Percentiles rank a stretch among this genome's conserved stretches.
phyloP scores from a whole-genome alignment of 441 rosid species.

The Dalechampia spathulata region DNA sequence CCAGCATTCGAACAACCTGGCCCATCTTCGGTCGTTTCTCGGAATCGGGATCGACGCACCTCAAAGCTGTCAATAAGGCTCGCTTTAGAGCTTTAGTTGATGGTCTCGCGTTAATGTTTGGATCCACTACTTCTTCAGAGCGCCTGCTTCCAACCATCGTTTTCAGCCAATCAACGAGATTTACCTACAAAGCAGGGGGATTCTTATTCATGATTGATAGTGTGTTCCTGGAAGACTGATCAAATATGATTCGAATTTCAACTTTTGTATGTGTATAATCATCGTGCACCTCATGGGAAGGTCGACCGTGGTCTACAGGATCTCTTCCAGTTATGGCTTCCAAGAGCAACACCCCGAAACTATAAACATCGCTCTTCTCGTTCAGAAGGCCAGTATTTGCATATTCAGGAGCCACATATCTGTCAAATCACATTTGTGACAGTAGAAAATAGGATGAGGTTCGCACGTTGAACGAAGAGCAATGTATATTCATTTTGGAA shows the following conservation, averaged over 20 bases:
- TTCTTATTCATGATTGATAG: no score
- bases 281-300: constrained; percentile 57
- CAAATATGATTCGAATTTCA: no score
- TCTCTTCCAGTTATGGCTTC: constrained; percentile 93
- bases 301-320: constrained; percentile 93
- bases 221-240: no score
- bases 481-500: no score
- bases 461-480: no score
- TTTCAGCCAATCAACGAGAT: constrained; percentile 95
- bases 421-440: constrained; percentile 20
- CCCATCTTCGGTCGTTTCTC: constrained; percentile 92
- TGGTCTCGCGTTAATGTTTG: constrained; percentile 66
- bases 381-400: constrained; percentile 92
- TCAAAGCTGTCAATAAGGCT: constrained; percentile 78
- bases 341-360: constrained; percentile 85
- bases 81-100: constrained; percentile 76
- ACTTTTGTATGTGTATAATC: not conserved
- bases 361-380: constrained; percentile 95
- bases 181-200: no score
- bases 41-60: constrained; percentile 93
- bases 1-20: constrained; percentile 95
- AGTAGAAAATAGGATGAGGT: constrained; percentile 7
- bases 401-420: constrained; percentile 96
- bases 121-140: constrained; percentile 87
- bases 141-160: constrained; percentile 87